Evolutionary conservation across 257 asterid genomes (phyloP).

Genomic region (Voacanga thouarsii): DNA sequence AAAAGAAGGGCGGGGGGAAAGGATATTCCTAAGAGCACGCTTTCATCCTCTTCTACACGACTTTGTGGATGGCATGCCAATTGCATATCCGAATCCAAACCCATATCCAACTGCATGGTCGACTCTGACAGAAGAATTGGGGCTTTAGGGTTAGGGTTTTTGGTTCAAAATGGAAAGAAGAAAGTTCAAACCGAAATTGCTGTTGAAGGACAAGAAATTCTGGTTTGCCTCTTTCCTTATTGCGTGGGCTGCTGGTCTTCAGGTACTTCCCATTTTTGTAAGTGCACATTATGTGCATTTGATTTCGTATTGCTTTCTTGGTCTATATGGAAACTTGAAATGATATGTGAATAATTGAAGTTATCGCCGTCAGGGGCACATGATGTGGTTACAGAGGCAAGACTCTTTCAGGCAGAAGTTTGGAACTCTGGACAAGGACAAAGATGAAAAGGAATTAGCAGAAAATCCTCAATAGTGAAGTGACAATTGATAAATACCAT

Average conservation of each 20-base stretch:
- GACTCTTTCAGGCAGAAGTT: slow-evolving; percentile 80
- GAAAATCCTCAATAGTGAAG: slow-evolving; percentile 15
- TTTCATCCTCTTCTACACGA: too few relatives aligned
- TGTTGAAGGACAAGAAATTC: slow-evolving; percentile 66
- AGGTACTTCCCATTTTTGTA: slow-evolving; percentile 39
- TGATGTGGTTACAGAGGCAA: slow-evolving; percentile 88
- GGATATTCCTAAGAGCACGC: too few relatives aligned
- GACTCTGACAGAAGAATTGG: neutral
- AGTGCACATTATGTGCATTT: neutral
- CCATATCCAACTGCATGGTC: too few relatives aligned
- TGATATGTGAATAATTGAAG: neutral
- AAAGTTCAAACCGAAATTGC: slow-evolving; percentile 42
- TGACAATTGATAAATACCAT: neutral
- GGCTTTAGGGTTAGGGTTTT: slow-evolving; percentile 21
- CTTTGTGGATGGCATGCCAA: too few relatives aligned
- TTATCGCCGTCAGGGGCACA: slow-evolving; percentile 55
- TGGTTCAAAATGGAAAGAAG: slow-evolving; percentile 38
- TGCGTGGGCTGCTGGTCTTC: slow-evolving; percentile 84
- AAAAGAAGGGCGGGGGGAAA: too few relatives aligned
- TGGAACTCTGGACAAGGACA: slow-evolving; percentile 36
- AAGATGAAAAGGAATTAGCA: slow-evolving; percentile 22
- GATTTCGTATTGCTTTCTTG: neutral
- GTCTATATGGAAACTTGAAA: neutral
- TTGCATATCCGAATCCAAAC: too few relatives aligned
- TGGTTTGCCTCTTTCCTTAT: slow-evolving; percentile 77